Evolutionary conservation across 2,329 filamentous ascomycete genomes (phyloP), one percentile per base, ranked within the genome.

Genomic region (Trichoderma citrinoviride): DNA sequence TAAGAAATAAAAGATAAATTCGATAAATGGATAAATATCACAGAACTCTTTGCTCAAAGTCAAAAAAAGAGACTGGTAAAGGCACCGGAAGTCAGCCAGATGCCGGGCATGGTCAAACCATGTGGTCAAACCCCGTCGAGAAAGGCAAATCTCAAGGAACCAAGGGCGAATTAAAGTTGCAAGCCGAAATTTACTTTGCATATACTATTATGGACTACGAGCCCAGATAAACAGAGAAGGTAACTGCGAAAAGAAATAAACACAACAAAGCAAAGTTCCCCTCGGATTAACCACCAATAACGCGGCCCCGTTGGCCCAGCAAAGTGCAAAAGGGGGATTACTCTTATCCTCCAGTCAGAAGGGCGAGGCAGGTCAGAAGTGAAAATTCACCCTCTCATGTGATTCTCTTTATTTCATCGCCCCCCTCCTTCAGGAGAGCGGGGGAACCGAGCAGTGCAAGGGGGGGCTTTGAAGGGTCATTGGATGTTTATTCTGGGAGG

Each of bases 351-450:
- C 60, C 60, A 63, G 47, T 61, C 43, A 52, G 46, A 53, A 53
- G 41, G 7, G 33, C 33, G 33, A n/a, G 8, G 8, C 3, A 27
- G 44, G 23, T 19, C 17, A 17, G 15, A 54, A 63, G 33, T 14
- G 33, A 37, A 63, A 63, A 40, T 29, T 63, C 61, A 33, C 27
- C 61, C 61, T 63, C 61, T 63, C 61, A 63, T 63, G 61, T 63
- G 61, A 63, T 63, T 55, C 17, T 14, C 29, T 33, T 44, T 37
- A n/a, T 14, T 43, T 56, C 49, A 23, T 61, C 58, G 23, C 58
- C 47, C 40, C 44, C 49, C 25, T 19, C 49, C 23, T 14, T 14
- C 33, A 37, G 37, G 15, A 15, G 44, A 55, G 61, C 33, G 50
- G 61, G 50, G 60, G 50, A 55, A 46, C 8, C 17, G n/a, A 23